Evolutionary conservation across 768 basidiomycete species (phyloP), one percentile per base, ranked within the genome.

Genomic region (Hirschioporus abietinus): DNA sequence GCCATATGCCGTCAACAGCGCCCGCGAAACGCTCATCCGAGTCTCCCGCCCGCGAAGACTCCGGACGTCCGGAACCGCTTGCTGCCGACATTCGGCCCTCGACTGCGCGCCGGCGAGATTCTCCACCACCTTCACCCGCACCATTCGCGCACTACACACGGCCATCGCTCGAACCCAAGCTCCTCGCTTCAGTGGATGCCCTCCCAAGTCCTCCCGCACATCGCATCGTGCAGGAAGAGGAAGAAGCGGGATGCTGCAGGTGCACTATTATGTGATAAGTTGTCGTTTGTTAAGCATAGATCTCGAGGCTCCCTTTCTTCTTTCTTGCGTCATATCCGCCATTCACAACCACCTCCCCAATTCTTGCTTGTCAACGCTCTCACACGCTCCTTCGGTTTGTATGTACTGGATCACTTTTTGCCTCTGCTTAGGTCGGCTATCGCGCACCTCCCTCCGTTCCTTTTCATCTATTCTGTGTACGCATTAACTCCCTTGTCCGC

Each of bases 241-340:
- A 72, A 1, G 80, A 76, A 35, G 84, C 80, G 34, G 87, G 89
- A 52, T 93, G 92, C 74, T 93, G 92, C 82, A 90, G 88, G 78
- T 93, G 92, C 78, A 78, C 91, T 71, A 83, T 93, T 75, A 93
- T 93, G 92, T 93, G 86, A 92, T 25, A 7, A 1, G 60, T 23
- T 61, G 1, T 25, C 23, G 10, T 34, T 18, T 34, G 10, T 61
- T 18, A 12, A 17, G 60, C 23, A 34, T 61, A 24, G 9, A 15
- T 61, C 30, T 61, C 9, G 60, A 9, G 60, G 60, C 42, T 52
- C 60, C 23, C 23, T 2, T 61, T 61, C 60, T 61, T 61, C 12
- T 61, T 61, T 3, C 25, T 34, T 7, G 4, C 4, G 3, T 61
- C 18, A 3, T 24, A 25, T 6, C 30, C 60, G 60, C 20, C 30